phyloP scores from a whole-genome alignment of 2,329 filamentous ascomycete genomes.

The Beauveria brongniartii region DNA sequence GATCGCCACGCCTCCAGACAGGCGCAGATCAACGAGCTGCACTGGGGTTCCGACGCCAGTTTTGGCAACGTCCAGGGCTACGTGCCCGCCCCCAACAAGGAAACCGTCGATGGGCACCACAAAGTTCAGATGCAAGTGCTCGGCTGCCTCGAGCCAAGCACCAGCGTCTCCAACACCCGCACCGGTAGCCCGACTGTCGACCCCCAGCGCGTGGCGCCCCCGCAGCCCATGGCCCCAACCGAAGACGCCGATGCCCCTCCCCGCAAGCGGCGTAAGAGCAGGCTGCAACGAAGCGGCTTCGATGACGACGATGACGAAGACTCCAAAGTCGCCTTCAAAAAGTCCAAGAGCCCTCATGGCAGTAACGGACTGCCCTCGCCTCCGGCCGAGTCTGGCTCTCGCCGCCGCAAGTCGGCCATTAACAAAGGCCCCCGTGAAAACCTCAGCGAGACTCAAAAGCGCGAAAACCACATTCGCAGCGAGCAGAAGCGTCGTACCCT shows the following conservation, averaged over 20 bases:
- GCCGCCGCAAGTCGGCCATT: conserved; percentile 42
- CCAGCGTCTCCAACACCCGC: conserved; percentile 51
- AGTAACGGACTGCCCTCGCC: conserved; percentile 28
- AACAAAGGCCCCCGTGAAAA: conserved; percentile 56
- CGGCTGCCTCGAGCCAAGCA: conserved; percentile 47
- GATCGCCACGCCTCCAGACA: conserved; percentile 22
- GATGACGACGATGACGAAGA: conserved; percentile 34
- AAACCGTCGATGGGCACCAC: conserved; percentile 49
- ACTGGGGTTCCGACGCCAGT: conserved; percentile 61
- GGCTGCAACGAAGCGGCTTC: conserved; percentile 32
- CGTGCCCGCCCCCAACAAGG: conserved; percentile 45
- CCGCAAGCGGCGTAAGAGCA: conserved; percentile 49
- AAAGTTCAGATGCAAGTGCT: conserved; percentile 48
- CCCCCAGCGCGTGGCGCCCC: neutral
- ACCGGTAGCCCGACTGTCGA: conserved; percentile 42
- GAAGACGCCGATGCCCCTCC: conserved; percentile 34
- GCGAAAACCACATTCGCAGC: conserved; percentile 78
- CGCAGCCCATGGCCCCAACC: conserved; percentile 18
- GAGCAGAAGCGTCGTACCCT: conserved; percentile 79
- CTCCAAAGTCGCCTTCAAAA: conserved; percentile 18
- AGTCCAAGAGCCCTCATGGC: conserved; percentile 40
- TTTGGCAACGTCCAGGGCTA: conserved; percentile 53
- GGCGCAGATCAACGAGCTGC: conserved; percentile 38
- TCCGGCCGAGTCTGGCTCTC: conserved; percentile 29
- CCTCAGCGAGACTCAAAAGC: conserved; percentile 71